These are phyloP conservation scores for Russula foetens DNA, from an alignment of 768 basidiomycete genomes.

Conservation along the genomic window DNA sequence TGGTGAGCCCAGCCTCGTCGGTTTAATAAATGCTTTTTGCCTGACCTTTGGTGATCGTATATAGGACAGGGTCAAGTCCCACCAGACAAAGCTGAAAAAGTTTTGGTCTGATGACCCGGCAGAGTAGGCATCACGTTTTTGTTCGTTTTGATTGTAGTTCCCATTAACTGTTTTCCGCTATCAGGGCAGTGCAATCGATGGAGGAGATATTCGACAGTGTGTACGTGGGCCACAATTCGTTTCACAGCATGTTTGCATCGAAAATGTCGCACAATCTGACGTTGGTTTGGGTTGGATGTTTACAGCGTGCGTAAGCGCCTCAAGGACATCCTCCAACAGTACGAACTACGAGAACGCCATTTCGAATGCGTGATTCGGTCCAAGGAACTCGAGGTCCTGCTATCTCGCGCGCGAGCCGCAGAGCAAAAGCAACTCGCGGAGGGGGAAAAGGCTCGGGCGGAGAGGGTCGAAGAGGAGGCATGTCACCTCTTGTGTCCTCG, in stretches of 20 bases:
- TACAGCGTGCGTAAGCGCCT: conserved; percentile 73
- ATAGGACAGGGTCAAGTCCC: conserved; percentile 46
- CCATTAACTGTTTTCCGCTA: background rate
- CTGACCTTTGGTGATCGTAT: background rate
- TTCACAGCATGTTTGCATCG: background rate
- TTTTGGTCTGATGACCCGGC: conserved; percentile 68
- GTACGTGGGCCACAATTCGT: conserved; percentile 40
- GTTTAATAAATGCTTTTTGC: too few species aligned
- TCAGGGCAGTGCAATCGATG: conserved; percentile 62
- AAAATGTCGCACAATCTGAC: background rate
- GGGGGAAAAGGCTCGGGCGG: conserved; percentile 58
- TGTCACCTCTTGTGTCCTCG: conserved; percentile 21
- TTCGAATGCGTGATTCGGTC: conserved; percentile 90
- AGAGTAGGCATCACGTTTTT: conserved; percentile 45
- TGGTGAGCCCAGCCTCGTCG: background rate
- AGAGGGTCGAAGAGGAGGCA: conserved; percentile 71
- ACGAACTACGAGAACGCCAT: conserved; percentile 85
- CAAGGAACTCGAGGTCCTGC: conserved; percentile 81
- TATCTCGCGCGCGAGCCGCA: conserved; percentile 80
- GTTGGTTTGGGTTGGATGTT: background rate
- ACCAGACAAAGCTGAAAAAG: conserved; percentile 65
- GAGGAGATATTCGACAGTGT: conserved; percentile 83
- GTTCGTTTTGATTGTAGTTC: background rate
- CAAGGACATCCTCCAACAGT: conserved; percentile 81
- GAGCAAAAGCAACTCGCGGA: conserved; percentile 82